Base-by-base conservation (phyloP, 2,329 filamentous ascomycete genomes). In the Albophoma yamanashiensis region DNA sequence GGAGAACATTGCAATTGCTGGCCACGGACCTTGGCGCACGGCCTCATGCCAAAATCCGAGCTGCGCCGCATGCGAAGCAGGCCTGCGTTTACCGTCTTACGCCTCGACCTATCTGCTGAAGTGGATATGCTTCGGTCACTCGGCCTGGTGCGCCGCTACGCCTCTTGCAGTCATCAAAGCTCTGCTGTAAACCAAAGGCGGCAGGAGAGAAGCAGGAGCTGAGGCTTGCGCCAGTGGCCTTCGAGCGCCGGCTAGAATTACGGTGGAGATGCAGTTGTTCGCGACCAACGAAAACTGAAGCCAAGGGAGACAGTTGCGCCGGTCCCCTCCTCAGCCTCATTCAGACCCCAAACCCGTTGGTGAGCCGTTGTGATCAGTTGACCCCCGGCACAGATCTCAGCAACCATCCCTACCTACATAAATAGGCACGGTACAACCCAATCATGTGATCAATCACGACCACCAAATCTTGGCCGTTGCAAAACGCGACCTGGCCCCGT, bases 371-470 rank as follows among this genome's bases (percentile, higher is more conserved):
- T 11, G 20, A 55, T 55, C 31, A 34, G 20, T 22, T 22, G 8
- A 45, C 31, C 40, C 45, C 53, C 40, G 38, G 31, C 22, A 39
- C 39, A 45, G n/a, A 42, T 53, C 31, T 43, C 57, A 58, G 58
- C 31, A 57, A 59, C 31, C 40, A 57, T 34, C 31, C 50, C 50
- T 27, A 25, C 42, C 34, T 47, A 58, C 57, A 47, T 45, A 27
- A 17, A 50, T 47, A 20, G 36, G 36, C 31, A 60, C 38, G 58
- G 36, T 36, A 60, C 40, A 57, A 27, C 52, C 50, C 58, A 62
- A 66, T 65, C 64, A 65, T 65, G 64, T 64, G 64, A 65, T 65
- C 58, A 39, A 55, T 52, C 43, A 58, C 45, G 22, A 36, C 57
- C 57, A 55, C 59, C 61, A 56, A 59, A 66, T 66, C 62, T 62